Conservation (phyloP, 257 asterid genomes). For the Solanum pinnatisectum region DNA sequence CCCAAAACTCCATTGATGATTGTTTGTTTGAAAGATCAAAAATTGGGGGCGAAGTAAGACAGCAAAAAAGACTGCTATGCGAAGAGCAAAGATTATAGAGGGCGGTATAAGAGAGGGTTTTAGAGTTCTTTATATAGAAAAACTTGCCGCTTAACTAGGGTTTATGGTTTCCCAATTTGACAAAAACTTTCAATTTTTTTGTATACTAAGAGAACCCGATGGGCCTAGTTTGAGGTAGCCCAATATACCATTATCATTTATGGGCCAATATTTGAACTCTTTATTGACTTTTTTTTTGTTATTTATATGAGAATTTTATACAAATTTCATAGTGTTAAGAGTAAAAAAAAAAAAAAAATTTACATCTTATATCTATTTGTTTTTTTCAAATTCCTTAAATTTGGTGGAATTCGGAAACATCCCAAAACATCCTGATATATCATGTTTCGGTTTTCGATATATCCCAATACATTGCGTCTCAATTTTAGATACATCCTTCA, state of each 20-base stretch:
- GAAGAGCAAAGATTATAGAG: conserved; percentile 5
- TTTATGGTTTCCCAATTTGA: conserved; percentile 1
- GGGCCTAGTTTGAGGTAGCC: background rate
- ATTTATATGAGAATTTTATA: too few relatives aligned
- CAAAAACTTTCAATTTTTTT: background rate
- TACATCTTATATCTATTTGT: too few relatives aligned
- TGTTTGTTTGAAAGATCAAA: background rate
- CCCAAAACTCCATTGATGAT: conserved; percentile 64
- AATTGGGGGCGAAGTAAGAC: background rate
- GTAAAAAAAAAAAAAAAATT: too few relatives aligned
- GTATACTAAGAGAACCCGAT: background rate
- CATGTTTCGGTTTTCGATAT: too few relatives aligned
- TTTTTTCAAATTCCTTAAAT: too few relatives aligned
- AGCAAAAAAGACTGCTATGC: background rate
- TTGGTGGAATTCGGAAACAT: background rate
- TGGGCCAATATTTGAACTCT: background rate
- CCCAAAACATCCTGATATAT: background rate
- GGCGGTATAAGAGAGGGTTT: conserved; percentile 22
- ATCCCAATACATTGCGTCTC: background rate
- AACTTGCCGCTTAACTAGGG: conserved; percentile 14
- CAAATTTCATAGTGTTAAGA: too few relatives aligned
- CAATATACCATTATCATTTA: background rate
- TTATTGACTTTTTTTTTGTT: background rate
- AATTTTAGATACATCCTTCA: too few relatives aligned
- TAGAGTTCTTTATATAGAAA: conserved; percentile 12